Conservation (phyloP, 371 early-diverging fungal genomes). For the Mortierella polycephala region DNA sequence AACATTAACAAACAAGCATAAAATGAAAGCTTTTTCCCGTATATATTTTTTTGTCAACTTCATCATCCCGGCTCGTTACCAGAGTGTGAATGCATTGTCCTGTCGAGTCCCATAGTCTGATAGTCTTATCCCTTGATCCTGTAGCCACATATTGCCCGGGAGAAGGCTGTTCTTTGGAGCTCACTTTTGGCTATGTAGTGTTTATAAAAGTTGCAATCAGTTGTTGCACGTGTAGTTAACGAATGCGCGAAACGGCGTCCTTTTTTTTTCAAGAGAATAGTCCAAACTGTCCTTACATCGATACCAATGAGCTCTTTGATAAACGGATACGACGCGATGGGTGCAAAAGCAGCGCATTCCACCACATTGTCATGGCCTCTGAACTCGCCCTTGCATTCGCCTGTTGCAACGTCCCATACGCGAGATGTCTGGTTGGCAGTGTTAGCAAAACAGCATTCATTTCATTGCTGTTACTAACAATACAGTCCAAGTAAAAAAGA, state of each 20-base stretch:
- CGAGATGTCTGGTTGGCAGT: constrained; percentile 69
- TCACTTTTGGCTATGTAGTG: constrained; percentile 50
- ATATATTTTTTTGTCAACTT: too few species aligned
- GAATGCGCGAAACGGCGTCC: too few species aligned
- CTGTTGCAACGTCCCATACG: constrained; percentile 83
- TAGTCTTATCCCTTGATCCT: constrained; percentile 90
- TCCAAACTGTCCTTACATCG: constrained; percentile 56
- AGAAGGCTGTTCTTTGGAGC: constrained; percentile 57
- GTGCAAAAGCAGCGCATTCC: constrained; percentile 89
- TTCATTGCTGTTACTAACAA: not conserved
- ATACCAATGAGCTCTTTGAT: constrained; percentile 78
- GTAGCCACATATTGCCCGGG: constrained; percentile 83
- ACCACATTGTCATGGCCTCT: constrained; percentile 96
- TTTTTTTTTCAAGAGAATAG: not conserved
- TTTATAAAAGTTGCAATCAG: too few species aligned
- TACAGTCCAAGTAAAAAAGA: too few species aligned
- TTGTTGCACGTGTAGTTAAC: too few species aligned
- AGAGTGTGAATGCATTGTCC: constrained; percentile 81
- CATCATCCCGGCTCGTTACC: constrained; percentile 48
- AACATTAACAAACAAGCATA: constrained; percentile 1
- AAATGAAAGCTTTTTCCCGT: not conserved
- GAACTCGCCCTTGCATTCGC: constrained; percentile 81
- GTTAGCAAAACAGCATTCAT: not conserved
- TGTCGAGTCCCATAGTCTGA: constrained; percentile 87
- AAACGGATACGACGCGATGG: constrained; percentile 68